Evolutionary conservation across 305 asterid genomes (phyloP).

Genomic region (Fraxinus sp.): DNA sequence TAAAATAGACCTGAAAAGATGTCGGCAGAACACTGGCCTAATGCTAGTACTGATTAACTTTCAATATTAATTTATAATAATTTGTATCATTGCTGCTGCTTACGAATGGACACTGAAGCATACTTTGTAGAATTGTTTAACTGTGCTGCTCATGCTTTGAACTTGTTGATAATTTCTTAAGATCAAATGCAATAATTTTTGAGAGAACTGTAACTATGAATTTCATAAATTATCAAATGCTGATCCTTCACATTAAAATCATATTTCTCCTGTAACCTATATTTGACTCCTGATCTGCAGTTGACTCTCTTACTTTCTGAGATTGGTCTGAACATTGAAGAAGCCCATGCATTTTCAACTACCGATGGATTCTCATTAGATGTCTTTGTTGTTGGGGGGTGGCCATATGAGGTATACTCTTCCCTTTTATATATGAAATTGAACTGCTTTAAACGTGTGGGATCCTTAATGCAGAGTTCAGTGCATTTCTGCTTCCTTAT

Average conservation of each 20-base stretch:
- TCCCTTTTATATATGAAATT: not conserved
- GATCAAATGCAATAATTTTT: not conserved
- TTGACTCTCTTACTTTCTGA: slow-evolving; percentile 51
- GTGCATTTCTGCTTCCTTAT: not conserved
- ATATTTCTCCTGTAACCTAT: not conserved
- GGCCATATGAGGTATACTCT: slow-evolving; percentile 48
- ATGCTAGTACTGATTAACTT: not conserved
- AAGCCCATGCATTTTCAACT: slow-evolving; percentile 60
- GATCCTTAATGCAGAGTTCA: not conserved
- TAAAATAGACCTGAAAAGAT: not conserved
- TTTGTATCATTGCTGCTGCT: not conserved
- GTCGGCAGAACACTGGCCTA: not conserved
- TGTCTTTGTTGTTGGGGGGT: slow-evolving; percentile 54
- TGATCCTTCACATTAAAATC: not conserved
- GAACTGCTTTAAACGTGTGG: not conserved
- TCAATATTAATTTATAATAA: not conserved
- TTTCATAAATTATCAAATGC: not conserved
- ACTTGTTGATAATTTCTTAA: not conserved
- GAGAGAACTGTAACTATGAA: not conserved
- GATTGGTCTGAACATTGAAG: slow-evolving; percentile 57
- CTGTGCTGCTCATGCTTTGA: not conserved
- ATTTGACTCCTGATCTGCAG: slow-evolving; percentile 28
- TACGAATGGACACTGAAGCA: not conserved
- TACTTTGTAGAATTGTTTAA: not conserved
- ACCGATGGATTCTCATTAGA: slow-evolving; percentile 58